phyloP scores from a whole-genome alignment of 2,329 filamentous ascomycete species.

The Fonsecaea pugnacius region DNA sequence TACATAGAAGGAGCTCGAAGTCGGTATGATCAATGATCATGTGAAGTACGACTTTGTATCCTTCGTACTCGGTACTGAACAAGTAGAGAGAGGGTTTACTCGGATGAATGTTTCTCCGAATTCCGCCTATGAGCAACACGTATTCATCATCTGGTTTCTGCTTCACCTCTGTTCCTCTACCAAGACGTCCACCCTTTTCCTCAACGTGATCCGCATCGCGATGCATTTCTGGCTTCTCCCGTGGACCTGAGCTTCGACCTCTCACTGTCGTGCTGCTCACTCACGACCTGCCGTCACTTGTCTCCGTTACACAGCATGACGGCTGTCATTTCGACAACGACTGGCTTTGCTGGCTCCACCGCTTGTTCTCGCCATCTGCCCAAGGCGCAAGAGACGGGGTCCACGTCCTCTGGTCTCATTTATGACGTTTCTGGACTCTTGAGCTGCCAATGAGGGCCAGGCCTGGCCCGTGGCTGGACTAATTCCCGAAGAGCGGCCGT shows the following conservation, averaged over 20 bases:
- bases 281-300: constrained; percentile 9
- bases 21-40: background rate
- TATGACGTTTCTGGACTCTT: constrained; percentile 1
- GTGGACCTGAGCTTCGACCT: constrained; percentile 7
- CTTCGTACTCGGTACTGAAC: too few species aligned
- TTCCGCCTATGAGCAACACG: background rate
- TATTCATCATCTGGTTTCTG: constrained; percentile 8
- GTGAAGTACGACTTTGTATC: background rate
- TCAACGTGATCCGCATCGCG: background rate
- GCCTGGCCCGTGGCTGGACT: background rate
- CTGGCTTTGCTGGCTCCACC: constrained; percentile 29
- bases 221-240: background rate
- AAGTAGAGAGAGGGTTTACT: background rate
- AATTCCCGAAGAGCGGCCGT: constrained; percentile 15
- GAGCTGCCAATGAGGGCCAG: background rate
- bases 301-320: constrained; percentile 22
- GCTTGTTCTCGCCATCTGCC: constrained; percentile 22
- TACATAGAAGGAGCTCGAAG: background rate
- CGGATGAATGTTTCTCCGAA: background rate
- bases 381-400: background rate
- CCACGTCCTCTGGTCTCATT: constrained; percentile 18
- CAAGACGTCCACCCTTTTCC: background rate
- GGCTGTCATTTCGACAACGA: constrained; percentile 25
- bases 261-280: background rate
- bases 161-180: background rate